Conservation (phyloP, 2,329 filamentous ascomycete species). For the Penicillium sclerotiorum region DNA sequence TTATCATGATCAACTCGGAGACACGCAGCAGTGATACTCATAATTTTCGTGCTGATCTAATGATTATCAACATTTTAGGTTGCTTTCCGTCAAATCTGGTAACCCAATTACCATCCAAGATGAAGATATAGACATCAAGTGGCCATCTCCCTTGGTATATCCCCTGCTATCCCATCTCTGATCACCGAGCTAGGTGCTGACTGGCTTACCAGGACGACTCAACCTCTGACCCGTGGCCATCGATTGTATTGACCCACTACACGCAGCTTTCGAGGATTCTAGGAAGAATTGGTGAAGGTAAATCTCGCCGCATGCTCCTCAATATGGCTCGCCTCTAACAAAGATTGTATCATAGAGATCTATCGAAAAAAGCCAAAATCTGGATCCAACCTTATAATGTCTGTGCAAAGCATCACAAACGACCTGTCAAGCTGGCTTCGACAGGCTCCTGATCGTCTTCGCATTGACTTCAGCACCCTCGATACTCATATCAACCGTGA, state of each 20-base stretch:
- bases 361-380: constrained; percentile 54
- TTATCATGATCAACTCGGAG: not conserved
- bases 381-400: constrained; percentile 51
- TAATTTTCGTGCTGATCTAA: no score
- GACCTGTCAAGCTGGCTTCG: constrained; percentile 55
- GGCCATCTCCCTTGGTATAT: constrained; percentile 35
- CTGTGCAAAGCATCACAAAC: constrained; percentile 55
- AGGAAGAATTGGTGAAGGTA: constrained; percentile 50
- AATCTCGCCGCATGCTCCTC: no score
- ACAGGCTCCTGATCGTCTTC: constrained; percentile 51
- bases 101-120: constrained; percentile 59
- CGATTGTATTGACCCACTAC: constrained; percentile 55
- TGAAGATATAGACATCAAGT: constrained; percentile 54
- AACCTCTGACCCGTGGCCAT: constrained; percentile 42
- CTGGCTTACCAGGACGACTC: constrained; percentile 16
- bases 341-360: no score
- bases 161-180: not conserved
- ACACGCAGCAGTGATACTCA: no score
- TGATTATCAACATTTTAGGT: no score
- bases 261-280: constrained; percentile 57
- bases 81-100: constrained; percentile 58
- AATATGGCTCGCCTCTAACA: no score
- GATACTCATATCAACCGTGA: constrained; percentile 50
- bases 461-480: constrained; percentile 52
- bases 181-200: no score